Evolutionary conservation across 495 filamentous ascomycete species (phyloP), one percentile per base, ranked within the genome.

Genomic region (Lophium mytilinum): DNA sequence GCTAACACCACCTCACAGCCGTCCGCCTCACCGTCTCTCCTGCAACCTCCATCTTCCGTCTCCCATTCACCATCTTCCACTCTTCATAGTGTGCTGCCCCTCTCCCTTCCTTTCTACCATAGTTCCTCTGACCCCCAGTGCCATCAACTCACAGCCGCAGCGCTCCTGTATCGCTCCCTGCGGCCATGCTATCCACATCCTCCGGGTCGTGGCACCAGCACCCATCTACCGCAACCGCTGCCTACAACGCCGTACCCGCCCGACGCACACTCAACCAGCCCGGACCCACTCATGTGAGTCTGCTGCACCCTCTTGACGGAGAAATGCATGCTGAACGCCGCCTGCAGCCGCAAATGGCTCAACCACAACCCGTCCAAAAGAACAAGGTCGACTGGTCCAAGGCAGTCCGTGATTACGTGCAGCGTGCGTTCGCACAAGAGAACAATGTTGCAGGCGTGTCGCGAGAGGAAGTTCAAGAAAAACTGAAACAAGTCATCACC

Each of bases 401-500:
- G 19, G 77, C 81, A 4, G 87, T 96, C 42, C 87, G 89, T 46
- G 68, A 75, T 48, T 96, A 95, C 65, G 90, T 95, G 12, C 85
- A 89, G 65, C 82, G 90, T 50, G 84, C 87, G 17, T 95, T 96
- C 69, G 85, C 83, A 9, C 77, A 81, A 7, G 82, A 83, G 42
- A 84, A 89, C 62, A 72, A 80, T 17, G 76, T 89, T 52, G 58
- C 79, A n/a, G 80, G 80, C 49, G 82, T 96, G 21, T 68, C 70
- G 48, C 76, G 75, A 54, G 61, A 75, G 37, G 89, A 93, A 34
- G 88, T 95, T 78, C 85, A 96, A 66, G 74, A 75, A 53, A 94
- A 90, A 64, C 74, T 97, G 51, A 95, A 92, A 72, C 69, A 85
- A 19, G 83, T 89, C 64, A 97, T 99, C 64, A 86, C 85, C 49